Evolutionary conservation across 1,284 basidiomycete genomes (phyloP), one percentile per base, ranked within the genome.

Genomic region (Trichosporon coremiiforme): DNA sequence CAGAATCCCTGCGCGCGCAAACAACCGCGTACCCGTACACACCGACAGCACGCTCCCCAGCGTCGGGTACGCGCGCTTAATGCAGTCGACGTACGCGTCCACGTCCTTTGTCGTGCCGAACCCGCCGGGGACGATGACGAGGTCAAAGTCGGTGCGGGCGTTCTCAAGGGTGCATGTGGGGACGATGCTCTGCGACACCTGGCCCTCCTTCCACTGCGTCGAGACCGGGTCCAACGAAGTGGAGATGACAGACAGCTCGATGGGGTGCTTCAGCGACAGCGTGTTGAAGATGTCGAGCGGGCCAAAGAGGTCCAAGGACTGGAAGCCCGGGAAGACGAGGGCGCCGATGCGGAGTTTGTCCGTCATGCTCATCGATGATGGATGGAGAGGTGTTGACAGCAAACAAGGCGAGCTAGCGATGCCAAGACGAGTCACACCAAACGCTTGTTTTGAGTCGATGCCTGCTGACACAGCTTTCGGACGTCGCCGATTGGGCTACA

Each of bases 11-110:
- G 73, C 73, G n/a, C 57, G 33, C 12, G 75, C 73, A 7, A 75
- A 50, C 10, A 77, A 68, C 66, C 73, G 74, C 3, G 70, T 66
- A 9, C 75, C 75, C 0, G 75, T 77, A 65, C 75, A 77, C 0
- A 77, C 74, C 70, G 36, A 55, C 29, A 74, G 62, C 9, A 74
- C 69, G 25, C 45, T 70, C 36, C 68, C 45, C 6, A 41, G 60
- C 8, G 67, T 60, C 25, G 66, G 70, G 33, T 68, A 70, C 12
- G 68, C 68, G 25, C 20, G 65, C 47, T 55, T 66, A 36, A 76
- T 53, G 63, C 74, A 76, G 13, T 62, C 74, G 66, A 70, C 70
- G 25, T 67, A 71, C 71, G 67, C 70, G 69, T 66, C 69, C 65
- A 31, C 66, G 50, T 12, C 36, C n/a, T 10, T 31, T 66, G 6